Percentiles rank a stretch among this genome's conserved stretches.
Evolutionary conservation across 768 basidiomycete species (phyloP).

Genomic region (Tremella fuciformis): DNA sequence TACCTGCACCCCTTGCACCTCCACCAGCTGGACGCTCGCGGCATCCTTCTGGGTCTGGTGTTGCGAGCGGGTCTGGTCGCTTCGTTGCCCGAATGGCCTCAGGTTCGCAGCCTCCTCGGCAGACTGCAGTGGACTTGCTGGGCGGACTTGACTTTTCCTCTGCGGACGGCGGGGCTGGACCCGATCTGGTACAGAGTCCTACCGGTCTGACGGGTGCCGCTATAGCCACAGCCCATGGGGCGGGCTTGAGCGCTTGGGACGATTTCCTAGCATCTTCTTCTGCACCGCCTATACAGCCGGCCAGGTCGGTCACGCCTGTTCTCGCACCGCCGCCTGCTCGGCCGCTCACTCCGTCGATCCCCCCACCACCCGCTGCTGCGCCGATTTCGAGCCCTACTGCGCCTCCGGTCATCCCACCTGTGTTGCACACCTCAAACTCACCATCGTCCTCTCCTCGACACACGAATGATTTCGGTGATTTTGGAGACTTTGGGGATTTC

Average conservation of each 20-base stretch:
- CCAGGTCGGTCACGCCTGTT: neutral
- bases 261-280: neutral
- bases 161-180: neutral
- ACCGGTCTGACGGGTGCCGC: conserved; percentile 10
- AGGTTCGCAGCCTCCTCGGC: neutral
- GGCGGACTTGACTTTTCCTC: conserved; percentile 37
- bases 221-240: conserved; percentile 21
- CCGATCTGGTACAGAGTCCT: neutral
- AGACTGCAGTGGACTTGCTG: conserved; percentile 41
- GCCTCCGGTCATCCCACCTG: neutral
- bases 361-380: conserved; percentile 55
- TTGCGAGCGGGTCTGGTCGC: too few relatives aligned
- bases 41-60: too few relatives aligned
- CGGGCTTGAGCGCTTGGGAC: conserved; percentile 4
- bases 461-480: conserved; percentile 31
- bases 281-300: conserved; percentile 4
- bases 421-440: neutral
- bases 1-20: conserved; percentile 43
- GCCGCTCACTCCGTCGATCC: conserved; percentile 20
- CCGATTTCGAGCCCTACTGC: conserved; percentile 6
- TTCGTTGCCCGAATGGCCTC: conserved; percentile 33
- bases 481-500: conserved; percentile 54
- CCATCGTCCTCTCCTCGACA: neutral
- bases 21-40: conserved; percentile 20
- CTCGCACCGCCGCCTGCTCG: conserved; percentile 7